These are phyloP conservation scores for Cavenderia fasciculata DNA, from an alignment of 78 protist genomes.

Conservation along the genomic window DNA sequence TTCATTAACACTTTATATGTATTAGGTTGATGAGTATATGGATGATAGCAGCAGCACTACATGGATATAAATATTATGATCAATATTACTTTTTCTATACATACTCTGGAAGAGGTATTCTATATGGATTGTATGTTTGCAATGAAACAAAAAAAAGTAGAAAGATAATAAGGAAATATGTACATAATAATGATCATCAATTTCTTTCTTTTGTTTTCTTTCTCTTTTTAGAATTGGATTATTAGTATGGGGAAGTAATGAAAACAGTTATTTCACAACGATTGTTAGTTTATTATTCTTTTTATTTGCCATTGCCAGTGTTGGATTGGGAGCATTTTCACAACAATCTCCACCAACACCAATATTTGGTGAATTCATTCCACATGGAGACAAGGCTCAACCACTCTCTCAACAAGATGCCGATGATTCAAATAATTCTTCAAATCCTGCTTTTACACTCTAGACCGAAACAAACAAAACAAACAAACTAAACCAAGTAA, in stretches of 20 bases:
- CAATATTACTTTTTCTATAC: slow-evolving; percentile 57
- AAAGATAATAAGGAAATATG: neutral
- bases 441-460: too few relatives aligned
- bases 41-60: slow-evolving; percentile 18
- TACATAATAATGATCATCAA: neutral
- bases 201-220: neutral
- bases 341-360: slow-evolving; percentile 37
- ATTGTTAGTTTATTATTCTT: slow-evolving; percentile 27
- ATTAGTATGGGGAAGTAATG: slow-evolving; percentile 48
- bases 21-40: slow-evolving; percentile 9
- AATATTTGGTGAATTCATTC: slow-evolving; percentile 18
- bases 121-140: slow-evolving; percentile 24
- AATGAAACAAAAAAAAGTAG: neutral
- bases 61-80: slow-evolving; percentile 27
- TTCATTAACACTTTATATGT: neutral
- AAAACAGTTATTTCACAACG: neutral
- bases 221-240: neutral
- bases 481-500: too few relatives aligned
- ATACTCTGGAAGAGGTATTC: slow-evolving; percentile 29
- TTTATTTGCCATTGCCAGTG: slow-evolving; percentile 25
- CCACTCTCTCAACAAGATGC: slow-evolving; percentile 31
- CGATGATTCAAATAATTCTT: too few relatives aligned
- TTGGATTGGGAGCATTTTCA: slow-evolving; percentile 42
- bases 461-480: too few relatives aligned
- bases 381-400: slow-evolving; percentile 6